These are phyloP conservation scores for Chaetomiaceae sp. DNA, from an alignment of 2,329 filamentous ascomycete species.

Conservation along the genomic window DNA sequence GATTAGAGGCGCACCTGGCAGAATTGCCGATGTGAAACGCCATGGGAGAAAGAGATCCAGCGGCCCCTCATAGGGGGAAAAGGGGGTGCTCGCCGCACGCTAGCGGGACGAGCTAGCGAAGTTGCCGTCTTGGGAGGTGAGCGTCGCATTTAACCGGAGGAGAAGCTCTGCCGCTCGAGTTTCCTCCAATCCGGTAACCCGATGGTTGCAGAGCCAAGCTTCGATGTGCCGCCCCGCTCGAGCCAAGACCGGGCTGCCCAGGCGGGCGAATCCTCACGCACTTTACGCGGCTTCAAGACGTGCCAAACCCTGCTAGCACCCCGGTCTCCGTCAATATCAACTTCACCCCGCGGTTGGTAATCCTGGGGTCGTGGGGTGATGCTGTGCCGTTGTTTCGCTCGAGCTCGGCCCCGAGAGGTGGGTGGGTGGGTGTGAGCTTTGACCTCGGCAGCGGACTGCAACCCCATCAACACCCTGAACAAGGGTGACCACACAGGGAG, in stretches of 20 bases:
- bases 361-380: neutral
- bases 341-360: constrained; percentile 2
- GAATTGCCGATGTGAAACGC: neutral
- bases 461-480: no score
- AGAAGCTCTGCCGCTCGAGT: constrained; percentile 1
- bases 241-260: constrained; percentile 3
- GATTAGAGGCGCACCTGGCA: neutral
- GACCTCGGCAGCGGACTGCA: no score
- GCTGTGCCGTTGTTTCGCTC: neutral
- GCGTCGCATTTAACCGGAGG: constrained; percentile 19
- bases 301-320: neutral
- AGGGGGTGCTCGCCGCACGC: constrained; percentile 5
- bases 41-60: neutral
- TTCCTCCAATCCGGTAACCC: constrained; percentile 1
- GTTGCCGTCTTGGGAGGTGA: constrained; percentile 12
- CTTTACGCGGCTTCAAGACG: neutral
- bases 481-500: no score
- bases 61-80: neutral
- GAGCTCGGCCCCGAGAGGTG: no score
- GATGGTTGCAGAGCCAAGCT: neutral
- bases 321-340: neutral
- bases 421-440: neutral
- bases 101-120: constrained; percentile 16
- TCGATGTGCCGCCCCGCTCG: constrained; percentile 1
- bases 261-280: neutral